These are phyloP conservation scores for Ustulina deusta DNA, from an alignment of 2,329 filamentous ascomycete genomes.

Conservation along the genomic window DNA sequence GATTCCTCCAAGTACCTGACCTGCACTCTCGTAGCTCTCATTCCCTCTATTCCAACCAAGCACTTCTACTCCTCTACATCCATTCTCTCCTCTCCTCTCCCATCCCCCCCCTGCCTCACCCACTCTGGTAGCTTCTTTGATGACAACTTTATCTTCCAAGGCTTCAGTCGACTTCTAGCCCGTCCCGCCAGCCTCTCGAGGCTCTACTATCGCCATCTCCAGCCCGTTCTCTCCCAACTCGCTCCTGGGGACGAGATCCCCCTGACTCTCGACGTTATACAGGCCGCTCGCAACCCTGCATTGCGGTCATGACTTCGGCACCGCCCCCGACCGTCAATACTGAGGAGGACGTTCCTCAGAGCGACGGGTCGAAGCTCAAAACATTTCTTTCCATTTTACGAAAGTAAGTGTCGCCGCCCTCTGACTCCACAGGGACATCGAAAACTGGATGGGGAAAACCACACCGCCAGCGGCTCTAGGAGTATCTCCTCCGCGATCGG, in stretches of 20 bases:
- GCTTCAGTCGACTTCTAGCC: neutral
- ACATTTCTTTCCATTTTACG: conserved; percentile 89
- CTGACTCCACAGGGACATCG: neutral
- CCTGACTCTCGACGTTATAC: conserved; percentile 8
- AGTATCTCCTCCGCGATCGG: conserved; percentile 43
- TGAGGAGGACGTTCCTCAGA: conserved; percentile 59
- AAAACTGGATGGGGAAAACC: neutral
- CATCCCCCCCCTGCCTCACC: neutral
- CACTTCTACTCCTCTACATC: neutral
- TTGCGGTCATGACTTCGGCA: conserved; percentile 44
- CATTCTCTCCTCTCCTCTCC: neutral
- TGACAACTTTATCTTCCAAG: neutral
- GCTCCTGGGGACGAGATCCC: too few species aligned
- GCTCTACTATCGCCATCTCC: conserved; percentile 5
- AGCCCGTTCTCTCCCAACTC: neutral
- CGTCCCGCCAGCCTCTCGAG: neutral
- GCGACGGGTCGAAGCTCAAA: conserved; percentile 88
- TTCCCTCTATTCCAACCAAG: conserved; percentile 7
- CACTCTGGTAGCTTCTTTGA: neutral
- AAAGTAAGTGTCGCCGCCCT: conserved; percentile 72
- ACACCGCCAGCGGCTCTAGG: conserved; percentile 15
- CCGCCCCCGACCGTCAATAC: conserved; percentile 43
- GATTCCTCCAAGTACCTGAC: conserved; percentile 6
- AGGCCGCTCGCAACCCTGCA: conserved; percentile 3
- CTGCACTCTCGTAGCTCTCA: conserved; percentile 22